Evolutionary conservation across 225 moss, liverwort and hornwort genomes (phyloP).

Genomic region (Antitrichia curtipendula): DNA sequence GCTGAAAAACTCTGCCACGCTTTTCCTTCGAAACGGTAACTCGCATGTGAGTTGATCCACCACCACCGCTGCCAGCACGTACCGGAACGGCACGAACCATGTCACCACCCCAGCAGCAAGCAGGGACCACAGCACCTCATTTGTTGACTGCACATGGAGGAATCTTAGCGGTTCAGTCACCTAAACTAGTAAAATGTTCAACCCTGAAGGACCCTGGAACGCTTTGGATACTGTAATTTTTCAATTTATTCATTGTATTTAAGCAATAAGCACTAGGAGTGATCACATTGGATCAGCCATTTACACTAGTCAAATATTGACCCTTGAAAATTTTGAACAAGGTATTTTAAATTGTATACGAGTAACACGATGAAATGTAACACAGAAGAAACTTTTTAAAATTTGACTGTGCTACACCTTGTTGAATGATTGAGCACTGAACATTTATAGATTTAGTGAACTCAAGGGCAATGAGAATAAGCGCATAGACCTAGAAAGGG

Average conservation of each 20-base stretch:
- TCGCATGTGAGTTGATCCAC: constrained; percentile 78
- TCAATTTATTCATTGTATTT: neutral
- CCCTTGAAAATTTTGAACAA: neutral
- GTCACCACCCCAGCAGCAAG: constrained; percentile 41
- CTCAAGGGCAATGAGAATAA: neutral
- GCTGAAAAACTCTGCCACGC: constrained; percentile 44
- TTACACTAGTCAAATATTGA: neutral
- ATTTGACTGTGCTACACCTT: neutral
- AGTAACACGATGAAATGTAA: neutral
- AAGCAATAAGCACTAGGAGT: neutral
- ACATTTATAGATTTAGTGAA: neutral
- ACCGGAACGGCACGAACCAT: constrained; percentile 71
- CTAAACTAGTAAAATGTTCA: neutral
- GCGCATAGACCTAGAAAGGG: neutral
- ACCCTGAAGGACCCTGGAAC: neutral
- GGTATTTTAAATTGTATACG: too few species aligned
- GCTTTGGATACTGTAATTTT: neutral
- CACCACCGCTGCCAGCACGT: constrained; percentile 38
- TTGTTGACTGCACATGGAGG: constrained; percentile 57
- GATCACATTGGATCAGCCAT: neutral
- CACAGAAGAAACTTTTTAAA: neutral
- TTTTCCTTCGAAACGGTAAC: constrained; percentile 52
- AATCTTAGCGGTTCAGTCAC: neutral
- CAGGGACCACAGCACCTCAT: constrained; percentile 66
- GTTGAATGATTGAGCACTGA: neutral